Evolutionary conservation across 352 stramenopile genomes (phyloP), one percentile per base, ranked within the genome.

Genomic region (Pythium pectinolyticum): DNA sequence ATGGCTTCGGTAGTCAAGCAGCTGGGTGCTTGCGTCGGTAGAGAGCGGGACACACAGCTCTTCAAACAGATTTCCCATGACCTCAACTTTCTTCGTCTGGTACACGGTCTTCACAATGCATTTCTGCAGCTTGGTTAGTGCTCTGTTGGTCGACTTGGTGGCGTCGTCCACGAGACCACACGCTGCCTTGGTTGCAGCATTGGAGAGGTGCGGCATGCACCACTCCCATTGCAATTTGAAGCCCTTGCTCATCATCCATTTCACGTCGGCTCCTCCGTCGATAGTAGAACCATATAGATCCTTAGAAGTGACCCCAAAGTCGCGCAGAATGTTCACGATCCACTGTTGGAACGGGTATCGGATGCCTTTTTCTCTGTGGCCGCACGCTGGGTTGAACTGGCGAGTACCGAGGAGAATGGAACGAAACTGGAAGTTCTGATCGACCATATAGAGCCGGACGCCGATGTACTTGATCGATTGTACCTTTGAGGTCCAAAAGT

Each of bases 251-350:
- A 63, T 57, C 52, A 68, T 54, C 31, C 24, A 53, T 37, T 68
- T 68, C 14, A 62, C 52, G 20, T 68, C 61, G 3, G 28, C 17
- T 12, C 60, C 61, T 27, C 27, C 54, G n/a, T 68, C 52, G 14
- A 5, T 63, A 25, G 40, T 68, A 2, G 51, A 45, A 9, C 61
- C 61, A 28, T 45, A 51, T 17, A 63, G 31, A 31, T 58, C n/a
- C 1, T 5, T 20, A 7, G 17, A 17, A 1, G 6, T 19, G 11
- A 69, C 20, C 4, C 39, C 54, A 35, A 69, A 69, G 45, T 60
- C 62, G 4, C 11, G n/a, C 4, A 69, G 46, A 3, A 69, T 48
- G 6, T 55, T 17, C n/a, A 28, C 5, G 14, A 69, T 25, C 62
- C 62, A 69, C 2, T 11, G 15, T 24, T 48, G 27, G 15, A 64